Evolutionary conservation across 2,329 filamentous ascomycete genomes (phyloP).

Genomic region (Helicocarpus griseus): DNA sequence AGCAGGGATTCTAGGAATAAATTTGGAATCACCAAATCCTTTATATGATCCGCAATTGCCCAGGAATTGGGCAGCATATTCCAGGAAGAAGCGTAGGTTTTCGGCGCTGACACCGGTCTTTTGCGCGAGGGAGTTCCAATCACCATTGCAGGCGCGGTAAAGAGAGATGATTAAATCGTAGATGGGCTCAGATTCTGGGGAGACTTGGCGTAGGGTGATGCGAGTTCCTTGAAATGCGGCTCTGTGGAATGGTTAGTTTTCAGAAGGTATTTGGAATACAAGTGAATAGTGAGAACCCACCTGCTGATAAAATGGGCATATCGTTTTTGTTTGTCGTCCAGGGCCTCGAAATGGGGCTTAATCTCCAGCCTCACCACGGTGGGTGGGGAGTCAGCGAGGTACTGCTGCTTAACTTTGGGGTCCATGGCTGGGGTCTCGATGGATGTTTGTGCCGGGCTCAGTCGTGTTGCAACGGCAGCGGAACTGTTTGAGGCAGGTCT

Average conservation of each 20-base stretch:
- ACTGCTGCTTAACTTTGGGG: conserved; percentile 47
- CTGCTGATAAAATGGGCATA: conserved; percentile 86
- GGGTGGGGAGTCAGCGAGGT: conserved; percentile 83
- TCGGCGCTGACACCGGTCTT: conserved; percentile 56
- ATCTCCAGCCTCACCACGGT: conserved; percentile 81
- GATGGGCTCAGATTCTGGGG: conserved; percentile 70
- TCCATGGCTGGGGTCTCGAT: conserved; percentile 26
- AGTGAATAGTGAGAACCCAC: conserved; percentile 30
- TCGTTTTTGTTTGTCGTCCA: conserved; percentile 58
- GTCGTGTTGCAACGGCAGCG: conserved; percentile 1
- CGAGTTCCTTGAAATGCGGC: conserved; percentile 68
- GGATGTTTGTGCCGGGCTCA: conserved; percentile 3
- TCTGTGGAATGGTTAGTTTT: conserved; percentile 33
- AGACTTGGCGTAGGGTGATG: conserved; percentile 71
- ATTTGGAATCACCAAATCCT: conserved; percentile 77
- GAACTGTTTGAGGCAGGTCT: conserved; percentile 5
- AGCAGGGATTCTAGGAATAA: conserved; percentile 61
- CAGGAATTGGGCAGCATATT: conserved; percentile 70
- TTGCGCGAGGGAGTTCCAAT: conserved; percentile 59
- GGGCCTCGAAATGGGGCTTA: conserved; percentile 76
- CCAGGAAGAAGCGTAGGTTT: conserved; percentile 58
- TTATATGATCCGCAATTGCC: conserved; percentile 81
- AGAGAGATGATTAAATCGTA: conserved; percentile 71
- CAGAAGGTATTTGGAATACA: background rate
- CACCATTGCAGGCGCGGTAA: conserved; percentile 55